Evolutionary conservation across 1,284 basidiomycete genomes (phyloP).

Genomic region (Moniliophthora roreri): DNA sequence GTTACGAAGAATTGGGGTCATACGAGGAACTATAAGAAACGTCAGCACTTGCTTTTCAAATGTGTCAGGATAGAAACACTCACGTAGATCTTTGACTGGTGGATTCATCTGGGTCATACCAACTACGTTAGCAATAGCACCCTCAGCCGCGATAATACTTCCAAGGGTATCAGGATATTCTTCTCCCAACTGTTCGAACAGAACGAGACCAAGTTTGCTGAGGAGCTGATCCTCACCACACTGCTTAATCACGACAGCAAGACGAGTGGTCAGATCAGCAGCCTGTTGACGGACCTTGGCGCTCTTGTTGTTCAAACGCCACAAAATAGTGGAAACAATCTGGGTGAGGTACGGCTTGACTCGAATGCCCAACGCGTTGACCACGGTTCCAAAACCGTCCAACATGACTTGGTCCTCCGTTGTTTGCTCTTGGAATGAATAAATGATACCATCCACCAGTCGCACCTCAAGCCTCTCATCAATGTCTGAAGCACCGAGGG

Average conservation of each 20-base stretch:
- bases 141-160: conserved; percentile 98
- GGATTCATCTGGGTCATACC: conserved; percentile 99
- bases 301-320: conserved; percentile 99
- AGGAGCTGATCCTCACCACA: conserved; percentile 96
- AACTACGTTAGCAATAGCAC: conserved; percentile 98
- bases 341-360: conserved; percentile 99
- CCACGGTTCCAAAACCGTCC: conserved; percentile 96
- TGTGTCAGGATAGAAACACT: conserved; percentile 33
- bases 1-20: conserved; percentile 99
- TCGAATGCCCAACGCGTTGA: conserved; percentile 95
- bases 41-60: conserved; percentile 15
- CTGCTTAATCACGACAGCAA: conserved; percentile 98
- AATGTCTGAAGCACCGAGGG: conserved; percentile 93
- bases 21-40: conserved; percentile 78
- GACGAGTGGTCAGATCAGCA: conserved; percentile 91
- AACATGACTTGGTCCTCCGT: conserved; percentile 99
- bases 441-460: conserved; percentile 98
- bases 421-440: conserved; percentile 99
- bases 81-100: conserved; percentile 95
- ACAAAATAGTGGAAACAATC: conserved; percentile 99
- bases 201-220: conserved; percentile 94
- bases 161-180: conserved; percentile 99
- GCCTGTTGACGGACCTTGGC: conserved; percentile 99
- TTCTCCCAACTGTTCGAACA: conserved; percentile 99
- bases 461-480: conserved; percentile 94